Evolutionary conservation across 768 basidiomycete species (phyloP).

Genomic region (Leccinum barrowsii): DNA sequence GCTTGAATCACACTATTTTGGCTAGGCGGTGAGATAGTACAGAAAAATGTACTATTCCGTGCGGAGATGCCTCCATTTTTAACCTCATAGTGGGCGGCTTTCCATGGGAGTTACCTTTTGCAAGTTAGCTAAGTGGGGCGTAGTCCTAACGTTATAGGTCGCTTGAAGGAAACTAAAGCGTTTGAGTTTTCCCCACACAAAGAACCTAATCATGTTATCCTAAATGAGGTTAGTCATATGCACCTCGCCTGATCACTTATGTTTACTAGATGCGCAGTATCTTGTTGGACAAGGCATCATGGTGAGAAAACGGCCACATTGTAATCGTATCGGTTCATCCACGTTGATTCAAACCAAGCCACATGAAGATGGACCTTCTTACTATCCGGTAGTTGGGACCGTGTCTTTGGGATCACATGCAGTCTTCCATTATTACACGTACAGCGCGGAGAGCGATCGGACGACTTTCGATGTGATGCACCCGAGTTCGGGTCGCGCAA

Average conservation of each 20-base stretch:
- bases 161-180: conserved; percentile 60
- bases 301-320: conserved; percentile 43
- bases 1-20: conserved; percentile 4
- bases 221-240: conserved; percentile 65
- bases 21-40: conserved; percentile 70
- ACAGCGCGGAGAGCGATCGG: conserved; percentile 31
- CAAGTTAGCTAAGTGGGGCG: conserved; percentile 3
- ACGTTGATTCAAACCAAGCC: conserved; percentile 47
- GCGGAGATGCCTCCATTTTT: conserved; percentile 72
- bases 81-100: conserved; percentile 52
- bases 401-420: conserved; percentile 83
- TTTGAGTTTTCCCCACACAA: conserved; percentile 64
- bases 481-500: conserved; percentile 42
- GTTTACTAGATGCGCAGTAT: conserved; percentile 50
- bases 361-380: conserved; percentile 89
- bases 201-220: conserved; percentile 82
- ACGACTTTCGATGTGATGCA: conserved; percentile 16
- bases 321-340: conserved; percentile 2
- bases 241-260: conserved; percentile 1
- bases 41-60: conserved; percentile 64
- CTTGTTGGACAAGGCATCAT: conserved; percentile 90
- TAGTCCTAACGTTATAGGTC: conserved; percentile 75
- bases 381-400: conserved; percentile 87
- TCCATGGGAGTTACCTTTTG: not conserved
- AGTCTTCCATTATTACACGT: conserved; percentile 79